Percentiles rank a stretch among this genome's conserved stretches.
Conservation (phyloP, 257 asterid species). For the Lithospermum erythrorhizon region DNA sequence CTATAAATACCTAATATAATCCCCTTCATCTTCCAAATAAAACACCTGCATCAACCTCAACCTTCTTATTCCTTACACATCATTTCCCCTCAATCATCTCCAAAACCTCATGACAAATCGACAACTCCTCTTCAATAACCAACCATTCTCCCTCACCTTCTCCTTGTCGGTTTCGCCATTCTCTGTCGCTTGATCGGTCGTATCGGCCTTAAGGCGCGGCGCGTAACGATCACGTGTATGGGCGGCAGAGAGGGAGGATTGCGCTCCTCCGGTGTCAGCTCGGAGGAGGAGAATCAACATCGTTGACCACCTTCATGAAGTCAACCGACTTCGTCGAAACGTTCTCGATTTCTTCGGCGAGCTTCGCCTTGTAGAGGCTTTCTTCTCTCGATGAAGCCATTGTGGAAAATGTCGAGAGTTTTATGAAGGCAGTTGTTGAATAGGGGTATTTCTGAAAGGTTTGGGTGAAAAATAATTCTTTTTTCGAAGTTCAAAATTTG, state of each 20-base stretch:
- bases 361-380: slow-evolving; percentile 24
- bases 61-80: slow-evolving; percentile 6
- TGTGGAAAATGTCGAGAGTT: not conserved
- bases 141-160: slow-evolving; percentile 14
- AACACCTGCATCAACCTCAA: slow-evolving; percentile 22
- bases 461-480: too few species aligned
- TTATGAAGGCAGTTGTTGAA: too few species aligned
- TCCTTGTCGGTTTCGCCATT: slow-evolving; percentile 14
- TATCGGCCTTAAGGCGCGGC: slow-evolving; percentile 24
- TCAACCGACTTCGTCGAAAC: slow-evolving; percentile 27
- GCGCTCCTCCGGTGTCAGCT: slow-evolving; percentile 20
- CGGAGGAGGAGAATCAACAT: slow-evolving; percentile 11
- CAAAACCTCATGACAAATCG: slow-evolving; percentile 23
- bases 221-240: slow-evolving; percentile 26
- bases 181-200: slow-evolving; percentile 28
- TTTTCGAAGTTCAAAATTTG: too few species aligned
- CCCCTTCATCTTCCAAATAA: slow-evolving; percentile 28
- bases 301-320: slow-evolving; percentile 21
- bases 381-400: slow-evolving; percentile 28
- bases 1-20: slow-evolving; percentile 26
- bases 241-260: slow-evolving; percentile 21
- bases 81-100: slow-evolving; percentile 17
- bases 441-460: too few species aligned
- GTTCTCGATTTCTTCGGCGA: slow-evolving; percentile 30
- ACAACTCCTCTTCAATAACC: slow-evolving; percentile 21